A percentile compares a stretch with the other conserved stretches of the same genome.
These are phyloP conservation scores for Abrus precatorius DNA, from an alignment of 306 rosid genomes.

Conservation along the genomic window DNA sequence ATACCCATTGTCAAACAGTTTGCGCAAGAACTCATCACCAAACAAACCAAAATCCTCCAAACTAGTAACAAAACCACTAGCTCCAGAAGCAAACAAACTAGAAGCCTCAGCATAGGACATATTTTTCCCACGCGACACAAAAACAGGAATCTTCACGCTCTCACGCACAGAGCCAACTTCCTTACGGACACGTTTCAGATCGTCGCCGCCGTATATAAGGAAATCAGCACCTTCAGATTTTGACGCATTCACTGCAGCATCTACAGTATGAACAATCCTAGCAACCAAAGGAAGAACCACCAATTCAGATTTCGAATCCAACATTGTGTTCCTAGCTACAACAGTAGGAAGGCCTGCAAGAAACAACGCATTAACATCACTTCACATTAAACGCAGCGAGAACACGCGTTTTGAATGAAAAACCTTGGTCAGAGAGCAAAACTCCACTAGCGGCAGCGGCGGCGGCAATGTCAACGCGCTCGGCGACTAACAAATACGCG, in stretches of 20 bases:
- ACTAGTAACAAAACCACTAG: constrained; percentile 80
- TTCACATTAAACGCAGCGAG: no score
- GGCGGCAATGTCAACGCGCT: constrained; percentile 92
- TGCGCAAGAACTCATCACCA: constrained; percentile 58
- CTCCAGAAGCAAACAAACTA: constrained; percentile 69
- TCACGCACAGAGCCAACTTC: constrained; percentile 58
- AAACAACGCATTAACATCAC: constrained; percentile 15
- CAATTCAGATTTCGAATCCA: constrained; percentile 74
- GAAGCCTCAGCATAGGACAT: constrained; percentile 58
- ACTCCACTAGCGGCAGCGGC: constrained; percentile 86
- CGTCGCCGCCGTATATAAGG: constrained; percentile 67
- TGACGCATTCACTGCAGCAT: constrained; percentile 80
- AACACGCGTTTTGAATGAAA: background rate
- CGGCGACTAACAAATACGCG: constrained; percentile 80
- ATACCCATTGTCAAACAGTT: constrained; percentile 55
- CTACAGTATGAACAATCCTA: constrained; percentile 69
- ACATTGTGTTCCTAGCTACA: constrained; percentile 88
- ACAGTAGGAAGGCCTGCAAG: constrained; percentile 88
- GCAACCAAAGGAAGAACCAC: constrained; percentile 94
- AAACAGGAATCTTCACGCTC: constrained; percentile 87
- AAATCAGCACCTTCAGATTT: constrained; percentile 95
- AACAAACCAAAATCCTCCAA: constrained; percentile 65
- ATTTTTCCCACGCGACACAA: constrained; percentile 58
- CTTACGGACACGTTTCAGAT: constrained; percentile 46
- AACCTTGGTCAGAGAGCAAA: constrained; percentile 93